phyloP scores from a whole-genome alignment of 75 land plant genomes.

The Cupressus sempervirens region DNA sequence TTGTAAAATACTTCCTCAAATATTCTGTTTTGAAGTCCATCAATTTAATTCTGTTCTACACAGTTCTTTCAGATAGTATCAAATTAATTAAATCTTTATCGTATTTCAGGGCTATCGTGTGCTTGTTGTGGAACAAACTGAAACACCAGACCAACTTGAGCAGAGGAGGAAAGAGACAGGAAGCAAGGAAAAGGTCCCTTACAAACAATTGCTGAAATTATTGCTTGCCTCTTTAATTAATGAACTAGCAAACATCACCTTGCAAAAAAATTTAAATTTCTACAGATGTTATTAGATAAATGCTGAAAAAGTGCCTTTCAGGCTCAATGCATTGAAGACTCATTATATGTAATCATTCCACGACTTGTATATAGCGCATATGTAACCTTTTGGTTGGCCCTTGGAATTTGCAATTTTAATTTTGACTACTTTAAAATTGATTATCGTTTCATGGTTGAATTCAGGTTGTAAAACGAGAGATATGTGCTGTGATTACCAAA shows the following conservation, averaged over 20 bases:
- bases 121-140: conserved; percentile 93
- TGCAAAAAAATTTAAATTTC: neutral
- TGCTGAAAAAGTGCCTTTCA: neutral
- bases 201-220: neutral
- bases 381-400: neutral
- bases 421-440: neutral
- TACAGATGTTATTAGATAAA: neutral
- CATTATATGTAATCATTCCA: neutral
- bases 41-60: neutral
- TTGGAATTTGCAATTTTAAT: neutral
- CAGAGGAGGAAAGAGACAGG: conserved; percentile 76
- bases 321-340: neutral
- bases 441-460: conserved; percentile 9
- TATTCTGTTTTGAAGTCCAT: neutral
- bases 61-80: neutral
- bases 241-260: neutral
- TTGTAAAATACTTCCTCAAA: neutral
- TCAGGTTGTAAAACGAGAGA: conserved; percentile 95
- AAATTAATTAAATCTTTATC: conserved; percentile 1
- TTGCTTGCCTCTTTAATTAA: neutral
- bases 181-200: conserved; percentile 75
- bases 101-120: conserved; percentile 80
- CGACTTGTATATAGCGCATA: neutral
- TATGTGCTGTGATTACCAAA: conserved; percentile 90
- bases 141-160: conserved; percentile 96